Evolutionary conservation across 495 filamentous ascomycete genomes (phyloP), one percentile per base, ranked within the genome.

Genomic region (Neurospora discreta): DNA sequence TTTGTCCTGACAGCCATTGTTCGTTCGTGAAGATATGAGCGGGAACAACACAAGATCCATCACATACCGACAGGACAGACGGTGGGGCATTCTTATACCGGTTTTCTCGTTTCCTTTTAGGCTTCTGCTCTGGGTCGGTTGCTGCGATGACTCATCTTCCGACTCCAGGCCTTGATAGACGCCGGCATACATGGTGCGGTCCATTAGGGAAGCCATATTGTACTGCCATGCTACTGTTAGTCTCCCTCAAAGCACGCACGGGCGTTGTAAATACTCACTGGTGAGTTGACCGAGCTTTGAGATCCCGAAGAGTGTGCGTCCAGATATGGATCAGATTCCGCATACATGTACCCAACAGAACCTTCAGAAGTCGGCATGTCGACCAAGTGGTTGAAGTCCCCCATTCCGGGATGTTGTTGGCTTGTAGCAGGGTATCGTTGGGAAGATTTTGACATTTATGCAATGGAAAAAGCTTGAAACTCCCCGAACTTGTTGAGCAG

Each of bases 11-110:
- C 23, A 26, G 46, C 11, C 23, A 26, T 26, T 16, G 7, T 26
- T 39, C n/a, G 11, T 39, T 8, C 38, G 30, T 15, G 30, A 18
- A 36, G 43, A 65, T 26, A 33, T 26, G 20, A 18, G 46, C 18
- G n/a, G 33, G 46, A 52, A n/a, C 9, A 36, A 39, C 42, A 39
- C 33, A 69, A 46, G 42, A 70, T 70, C 65, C 18, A 70, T 36
- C 20, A 76, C 83, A 73, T 82, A 85, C 83, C 73, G 80, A 83
- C 68, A 85, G 74, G 68, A 85, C 83, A 10, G 82, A 82, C 6
- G 82, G 82, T 68, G 83, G 82, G 15, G 83, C 83, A 65, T 85
- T 85, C 74, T 84, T 84, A 71, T 85, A 85, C 46, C 83, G 81
- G 73, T 85, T 85, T 74, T 84, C 82, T 68, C 83, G 77, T 68